Evolutionary conservation across 306 rosid genomes (phyloP), one percentile per base, ranked within the genome.

Genomic region (Argentina anserina): DNA sequence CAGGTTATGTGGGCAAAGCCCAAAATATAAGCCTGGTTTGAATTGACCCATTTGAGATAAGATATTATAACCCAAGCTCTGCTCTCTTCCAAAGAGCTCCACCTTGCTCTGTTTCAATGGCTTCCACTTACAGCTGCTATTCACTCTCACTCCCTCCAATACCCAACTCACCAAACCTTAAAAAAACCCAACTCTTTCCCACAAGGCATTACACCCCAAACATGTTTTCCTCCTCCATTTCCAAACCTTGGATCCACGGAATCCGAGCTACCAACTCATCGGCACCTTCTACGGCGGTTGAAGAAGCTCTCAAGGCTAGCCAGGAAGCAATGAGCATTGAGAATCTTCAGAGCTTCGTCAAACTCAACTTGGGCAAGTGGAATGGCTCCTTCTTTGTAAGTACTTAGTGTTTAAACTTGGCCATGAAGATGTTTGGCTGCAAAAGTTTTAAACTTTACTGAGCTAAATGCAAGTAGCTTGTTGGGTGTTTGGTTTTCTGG

Each of bases 371-470:
- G 52, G 99, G 99, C 59, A 89, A 88, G 55, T 94, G 99, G 99
- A 87, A 83, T 8, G 99, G 99, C 26, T 82, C 93, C 74, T 89
- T 94, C 90, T 89, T 83, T 75, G 99, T 94, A 79, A 81, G 89
- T 41, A 29, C 71, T 41, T 26, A 3, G 9, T 56, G 15, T 59
- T 42, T 69, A 26, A 9, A 42, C 20, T 23, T 25, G 20, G 39
- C 3, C 6, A 36, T 56, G 50, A 0, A 25, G 52, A 41, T 79
- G 76, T 31, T 49, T 60, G 45, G 34, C 23, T 53, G 47, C 3
- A 65, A 21, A 49, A 9, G 0, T 23, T 0, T 29, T 41, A 1
- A 49, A 33, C 58, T 39, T 52, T 64, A 14, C 47, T 29, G 60
- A 34, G 49, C 9, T n/a, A 23, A 62, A n/a, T 14, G 59, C 36